Percentiles rank a stretch among this genome's conserved stretches.
These are phyloP conservation scores for Calocera cornea DNA, from an alignment of 768 basidiomycete genomes.

Conservation along the genomic window DNA sequence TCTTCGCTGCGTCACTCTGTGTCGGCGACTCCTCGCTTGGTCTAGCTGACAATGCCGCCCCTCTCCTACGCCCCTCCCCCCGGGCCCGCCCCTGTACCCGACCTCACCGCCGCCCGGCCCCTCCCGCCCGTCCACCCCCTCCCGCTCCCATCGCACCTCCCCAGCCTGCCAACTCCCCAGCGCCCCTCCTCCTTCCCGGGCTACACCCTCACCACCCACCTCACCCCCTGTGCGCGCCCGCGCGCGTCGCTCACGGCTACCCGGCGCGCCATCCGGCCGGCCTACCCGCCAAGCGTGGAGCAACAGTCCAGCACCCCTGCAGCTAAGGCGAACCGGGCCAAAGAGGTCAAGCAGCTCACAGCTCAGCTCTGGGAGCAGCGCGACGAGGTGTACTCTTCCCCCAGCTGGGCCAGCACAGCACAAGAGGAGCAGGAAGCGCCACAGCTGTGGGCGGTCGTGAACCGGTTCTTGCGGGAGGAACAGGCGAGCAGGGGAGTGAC, in stretches of 20 bases:
- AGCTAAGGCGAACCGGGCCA: background rate
- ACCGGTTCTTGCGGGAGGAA: conserved; percentile 45
- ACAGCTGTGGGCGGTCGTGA: conserved; percentile 54
- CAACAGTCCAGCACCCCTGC: background rate
- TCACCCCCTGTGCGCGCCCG: background rate
- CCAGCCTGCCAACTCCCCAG: background rate
- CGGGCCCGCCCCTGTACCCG: background rate
- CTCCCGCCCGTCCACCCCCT: background rate
- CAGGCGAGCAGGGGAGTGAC: conserved; percentile 38
- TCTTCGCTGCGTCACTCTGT: no score
- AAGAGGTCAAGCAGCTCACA: background rate
- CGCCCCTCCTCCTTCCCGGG: background rate
- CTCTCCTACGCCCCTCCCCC: background rate
- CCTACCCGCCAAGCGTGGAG: background rate
- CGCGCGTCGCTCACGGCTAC: background rate
- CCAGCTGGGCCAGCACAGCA: conserved; percentile 15
- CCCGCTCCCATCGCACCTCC: background rate
- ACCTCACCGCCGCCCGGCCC: background rate
- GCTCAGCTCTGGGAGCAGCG: background rate
- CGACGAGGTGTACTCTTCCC: background rate
- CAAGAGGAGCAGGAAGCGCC: conserved; percentile 12
- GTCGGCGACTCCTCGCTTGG: no score
- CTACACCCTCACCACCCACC: background rate
- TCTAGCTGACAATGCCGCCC: background rate
- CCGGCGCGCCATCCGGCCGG: background rate